Evolutionary conservation across 768 basidiomycete genomes (phyloP), one percentile per base, ranked within the genome.

Genomic region (Pluteus cervinus): DNA sequence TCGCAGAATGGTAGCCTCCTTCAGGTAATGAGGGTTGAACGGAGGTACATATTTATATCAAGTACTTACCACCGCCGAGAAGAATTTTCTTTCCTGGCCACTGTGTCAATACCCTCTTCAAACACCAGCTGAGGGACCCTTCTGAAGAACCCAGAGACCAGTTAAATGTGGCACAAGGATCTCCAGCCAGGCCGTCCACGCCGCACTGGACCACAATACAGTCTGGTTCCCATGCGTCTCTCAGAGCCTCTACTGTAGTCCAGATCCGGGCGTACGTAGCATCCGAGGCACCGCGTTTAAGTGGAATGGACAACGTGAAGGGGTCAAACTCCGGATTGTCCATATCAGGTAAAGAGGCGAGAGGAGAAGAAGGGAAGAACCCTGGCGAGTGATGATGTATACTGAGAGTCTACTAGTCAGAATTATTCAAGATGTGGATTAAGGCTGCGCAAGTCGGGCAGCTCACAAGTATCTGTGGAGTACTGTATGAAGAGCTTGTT

Each of bases 201-300:
- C 93, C 93, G 40, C 90, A 89, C 51, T 96, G 91, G 0, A 96
- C 51, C 0, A 94, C 71, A 10, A 89, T 56, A 48, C 75, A 87
- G 47, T 93, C 85, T 0, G 92, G 92, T 3, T 62, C 51, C 54
- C 84, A 92, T 0, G 71, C 66, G 9, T 67, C 60, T 41, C 59
- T 73, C 16, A 92, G 61, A 3, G 57, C 57, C 47, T 87, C 78
- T 12, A 96, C 63, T 30, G 73, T 54, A 0, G 65, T 54, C 80
- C 84, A 91, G 15, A 91, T 62, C 1, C 72, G 62, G 1, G 57
- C 53, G 49, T 87, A 83, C 0, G 87, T 86, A 4, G 52, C 25
- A 26, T 66, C 57, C 0, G 82, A 81, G 0, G 88, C 79, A 2
- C 89, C 92, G n/a, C 66, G 63, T 4, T 60, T 61, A 0, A 98